Conservation (phyloP, 768 basidiomycete genomes). For the Amanita inopinata region DNA sequence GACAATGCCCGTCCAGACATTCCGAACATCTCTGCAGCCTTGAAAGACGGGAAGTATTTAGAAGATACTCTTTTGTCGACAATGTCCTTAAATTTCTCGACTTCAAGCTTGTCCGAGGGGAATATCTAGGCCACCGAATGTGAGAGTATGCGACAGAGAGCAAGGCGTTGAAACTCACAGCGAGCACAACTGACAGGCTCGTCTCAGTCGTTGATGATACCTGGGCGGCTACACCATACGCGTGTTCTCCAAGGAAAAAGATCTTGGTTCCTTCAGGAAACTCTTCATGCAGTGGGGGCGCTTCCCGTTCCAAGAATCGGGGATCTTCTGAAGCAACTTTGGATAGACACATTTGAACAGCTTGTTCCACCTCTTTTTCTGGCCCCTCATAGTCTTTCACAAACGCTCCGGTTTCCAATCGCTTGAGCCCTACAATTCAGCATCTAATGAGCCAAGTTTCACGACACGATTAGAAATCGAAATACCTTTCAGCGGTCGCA, state of each 20-base stretch:
- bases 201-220: slow-evolving; percentile 65
- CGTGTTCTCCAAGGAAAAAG: slow-evolving; percentile 92
- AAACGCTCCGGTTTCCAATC: slow-evolving; percentile 81
- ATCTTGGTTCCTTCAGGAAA: slow-evolving; percentile 87
- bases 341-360: slow-evolving; percentile 77
- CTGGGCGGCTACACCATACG: slow-evolving; percentile 93
- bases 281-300: slow-evolving; percentile 78
- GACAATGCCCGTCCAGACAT: slow-evolving; percentile 76
- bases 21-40: slow-evolving; percentile 60
- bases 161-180: slow-evolving; percentile 36
- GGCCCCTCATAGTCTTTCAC: slow-evolving; percentile 88
- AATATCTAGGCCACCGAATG: slow-evolving; percentile 57
- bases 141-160: background rate
- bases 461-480: slow-evolving; percentile 1
- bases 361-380: slow-evolving; percentile 78
- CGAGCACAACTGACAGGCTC: slow-evolving; percentile 73
- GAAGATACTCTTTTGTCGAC: slow-evolving; percentile 43
- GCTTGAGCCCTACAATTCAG: slow-evolving; percentile 61
- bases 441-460: background rate
- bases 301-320: slow-evolving; percentile 69
- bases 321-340: slow-evolving; percentile 86
- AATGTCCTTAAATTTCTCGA: slow-evolving; percentile 63
- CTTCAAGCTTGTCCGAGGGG: slow-evolving; percentile 74
- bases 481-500: slow-evolving; percentile 84
- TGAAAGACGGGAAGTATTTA: slow-evolving; percentile 72